Evolutionary conservation across 1,284 basidiomycete genomes (phyloP).

Genomic region (Rhodotorula sp.): DNA sequence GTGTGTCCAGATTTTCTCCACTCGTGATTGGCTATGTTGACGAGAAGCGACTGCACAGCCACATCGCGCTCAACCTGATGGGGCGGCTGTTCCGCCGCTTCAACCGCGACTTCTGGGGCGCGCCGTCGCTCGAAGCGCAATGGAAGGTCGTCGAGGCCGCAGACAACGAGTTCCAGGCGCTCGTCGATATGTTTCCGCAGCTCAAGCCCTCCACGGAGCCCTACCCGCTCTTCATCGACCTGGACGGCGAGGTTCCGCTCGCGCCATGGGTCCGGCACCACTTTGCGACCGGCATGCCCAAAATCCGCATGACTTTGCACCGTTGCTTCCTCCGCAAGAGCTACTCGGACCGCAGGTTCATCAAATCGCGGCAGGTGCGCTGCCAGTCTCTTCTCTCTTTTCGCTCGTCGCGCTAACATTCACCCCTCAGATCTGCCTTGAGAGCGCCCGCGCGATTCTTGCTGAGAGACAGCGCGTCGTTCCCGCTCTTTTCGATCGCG

Average conservation of each 20-base stretch:
- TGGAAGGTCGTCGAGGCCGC: neutral
- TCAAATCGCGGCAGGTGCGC: neutral
- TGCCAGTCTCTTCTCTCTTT: neutral
- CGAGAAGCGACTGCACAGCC: neutral
- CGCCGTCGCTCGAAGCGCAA: neutral
- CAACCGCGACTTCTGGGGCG: slow-evolving; percentile 4
- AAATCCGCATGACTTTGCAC: neutral
- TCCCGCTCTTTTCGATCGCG: neutral
- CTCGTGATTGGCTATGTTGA: neutral
- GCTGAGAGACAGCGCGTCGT: neutral
- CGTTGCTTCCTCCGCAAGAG: slow-evolving; percentile 4
- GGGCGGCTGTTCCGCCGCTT: slow-evolving; percentile 1
- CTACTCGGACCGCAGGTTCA: neutral
- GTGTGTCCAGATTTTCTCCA: neutral
- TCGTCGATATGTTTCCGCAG: neutral
- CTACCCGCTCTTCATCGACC: neutral
- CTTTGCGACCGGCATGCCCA: neutral
- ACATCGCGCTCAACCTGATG: neutral
- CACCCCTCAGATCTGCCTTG: neutral
- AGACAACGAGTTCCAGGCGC: neutral
- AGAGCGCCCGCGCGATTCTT: neutral
- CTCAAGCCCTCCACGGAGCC: neutral
- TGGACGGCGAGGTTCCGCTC: neutral
- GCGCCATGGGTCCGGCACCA: neutral
- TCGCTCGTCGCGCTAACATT: neutral